Conservation (phyloP, 1,284 basidiomycete species). For the Porogramme epimiltina region DNA sequence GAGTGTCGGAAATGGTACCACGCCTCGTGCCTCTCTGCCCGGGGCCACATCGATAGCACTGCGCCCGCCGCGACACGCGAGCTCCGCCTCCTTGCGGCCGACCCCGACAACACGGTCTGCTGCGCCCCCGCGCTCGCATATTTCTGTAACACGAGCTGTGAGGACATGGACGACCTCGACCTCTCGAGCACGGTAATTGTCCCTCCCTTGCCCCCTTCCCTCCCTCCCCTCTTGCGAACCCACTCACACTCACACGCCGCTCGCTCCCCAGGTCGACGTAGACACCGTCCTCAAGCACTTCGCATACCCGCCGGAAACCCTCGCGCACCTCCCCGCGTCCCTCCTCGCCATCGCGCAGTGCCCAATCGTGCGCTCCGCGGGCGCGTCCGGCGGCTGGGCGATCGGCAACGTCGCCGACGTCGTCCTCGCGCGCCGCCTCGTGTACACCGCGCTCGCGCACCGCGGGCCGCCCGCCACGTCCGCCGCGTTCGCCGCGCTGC, state of each 20-base stretch:
- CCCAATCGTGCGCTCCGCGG: slow-evolving; percentile 26
- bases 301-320: not conserved
- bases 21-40: slow-evolving; percentile 15
- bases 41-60: slow-evolving; percentile 2
- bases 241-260: not conserved
- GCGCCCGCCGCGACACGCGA: slow-evolving; percentile 6
- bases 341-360: slow-evolving; percentile 25
- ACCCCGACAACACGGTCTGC: slow-evolving; percentile 15
- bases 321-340: slow-evolving; percentile 21
- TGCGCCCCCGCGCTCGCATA: slow-evolving; percentile 11
- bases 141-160: slow-evolving; percentile 8
- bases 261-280: slow-evolving; percentile 1
- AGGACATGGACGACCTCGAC: not conserved
- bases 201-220: slow-evolving; percentile 22
- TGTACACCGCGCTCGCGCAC: slow-evolving; percentile 28
- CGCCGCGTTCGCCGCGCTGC: not conserved
- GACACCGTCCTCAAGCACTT: slow-evolving; percentile 9
- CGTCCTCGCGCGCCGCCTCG: slow-evolving; percentile 28
- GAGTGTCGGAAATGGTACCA: slow-evolving; percentile 30
- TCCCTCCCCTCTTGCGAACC: slow-evolving; percentile 13
- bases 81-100: slow-evolving; percentile 26
- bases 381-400: slow-evolving; percentile 14
- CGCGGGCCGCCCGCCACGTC: slow-evolving; percentile 1
- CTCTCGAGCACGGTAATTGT: not conserved
- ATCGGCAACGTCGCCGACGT: slow-evolving; percentile 31